Conservation (phyloP, 2,329 filamentous ascomycete genomes). For the Diaporthe capsici region DNA sequence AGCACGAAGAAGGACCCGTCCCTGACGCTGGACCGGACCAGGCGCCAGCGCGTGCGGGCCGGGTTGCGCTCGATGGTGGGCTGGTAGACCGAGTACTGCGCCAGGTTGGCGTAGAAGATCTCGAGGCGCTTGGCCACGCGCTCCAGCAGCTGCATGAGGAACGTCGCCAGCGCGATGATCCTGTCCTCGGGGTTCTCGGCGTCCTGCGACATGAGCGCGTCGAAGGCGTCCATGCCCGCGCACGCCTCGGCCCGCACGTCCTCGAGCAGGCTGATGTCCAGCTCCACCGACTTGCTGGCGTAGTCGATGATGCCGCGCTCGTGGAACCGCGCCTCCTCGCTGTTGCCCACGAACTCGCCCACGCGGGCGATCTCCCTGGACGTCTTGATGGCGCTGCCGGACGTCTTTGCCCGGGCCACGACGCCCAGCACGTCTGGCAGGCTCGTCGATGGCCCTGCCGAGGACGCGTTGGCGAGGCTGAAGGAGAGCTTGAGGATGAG, state of each 20-base stretch:
- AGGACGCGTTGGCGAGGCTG: constrained; percentile 58
- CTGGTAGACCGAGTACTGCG: constrained; percentile 63
- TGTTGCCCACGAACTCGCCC: constrained; percentile 63
- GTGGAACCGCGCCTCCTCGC: constrained; percentile 62
- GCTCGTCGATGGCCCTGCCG: constrained; percentile 50
- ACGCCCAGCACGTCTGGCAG: constrained; percentile 62
- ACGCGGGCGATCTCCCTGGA: constrained; percentile 64
- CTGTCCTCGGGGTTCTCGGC: constrained; percentile 54
- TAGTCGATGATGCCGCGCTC: constrained; percentile 67
- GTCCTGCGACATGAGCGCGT: constrained; percentile 58
- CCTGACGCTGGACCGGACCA: constrained; percentile 61
- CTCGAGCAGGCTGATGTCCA: constrained; percentile 68
- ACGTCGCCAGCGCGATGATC: constrained; percentile 57
- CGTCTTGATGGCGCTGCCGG: constrained; percentile 59
- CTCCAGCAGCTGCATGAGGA: constrained; percentile 66
- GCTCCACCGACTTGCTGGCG: constrained; percentile 61
- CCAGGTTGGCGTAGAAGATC: constrained; percentile 65
- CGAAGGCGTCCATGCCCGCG: constrained; percentile 69
- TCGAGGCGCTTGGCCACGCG: constrained; percentile 66
- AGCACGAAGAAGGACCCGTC: constrained; percentile 68
- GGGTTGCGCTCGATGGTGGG: constrained; percentile 67
- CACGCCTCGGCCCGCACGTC: constrained; percentile 67
- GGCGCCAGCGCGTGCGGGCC: constrained; percentile 65
- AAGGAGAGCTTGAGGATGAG: constrained; percentile 67
- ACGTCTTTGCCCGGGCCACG: constrained; percentile 59